Conservation (phyloP, 805 yeast species). For the Wickerhamiella domercqiae region DNA sequence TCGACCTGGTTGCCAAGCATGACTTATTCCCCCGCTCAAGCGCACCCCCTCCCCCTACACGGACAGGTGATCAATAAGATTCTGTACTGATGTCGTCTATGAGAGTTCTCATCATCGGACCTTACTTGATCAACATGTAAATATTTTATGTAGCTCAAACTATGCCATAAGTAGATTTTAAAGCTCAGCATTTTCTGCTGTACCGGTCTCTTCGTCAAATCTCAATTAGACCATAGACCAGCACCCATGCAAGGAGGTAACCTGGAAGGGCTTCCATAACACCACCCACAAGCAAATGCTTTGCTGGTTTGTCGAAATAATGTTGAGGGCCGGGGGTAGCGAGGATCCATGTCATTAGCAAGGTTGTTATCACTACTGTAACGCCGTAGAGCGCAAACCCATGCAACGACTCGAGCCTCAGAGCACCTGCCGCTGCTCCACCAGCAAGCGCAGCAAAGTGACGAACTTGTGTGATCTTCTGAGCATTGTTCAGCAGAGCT, state of each 20-base stretch:
- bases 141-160: no score
- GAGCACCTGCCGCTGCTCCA: slow-evolving; percentile 42
- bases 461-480: slow-evolving; percentile 20
- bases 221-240: slow-evolving; percentile 14
- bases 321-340: slow-evolving; percentile 2
- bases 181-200: no score
- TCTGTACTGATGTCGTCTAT: no score
- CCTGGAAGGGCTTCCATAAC: slow-evolving; percentile 13
- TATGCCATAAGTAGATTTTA: no score
- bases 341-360: slow-evolving; percentile 15
- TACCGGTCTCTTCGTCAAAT: no score
- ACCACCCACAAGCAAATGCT: slow-evolving; percentile 7
- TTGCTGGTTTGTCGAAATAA: slow-evolving; percentile 5
- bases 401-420: slow-evolving; percentile 33
- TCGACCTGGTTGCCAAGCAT: no score
- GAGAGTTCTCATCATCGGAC: no score
- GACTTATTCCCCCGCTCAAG: no score
- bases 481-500: slow-evolving; percentile 3
- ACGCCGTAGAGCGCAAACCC: slow-evolving; percentile 34
- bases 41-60: no score
- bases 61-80: no score
- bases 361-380: slow-evolving; percentile 13
- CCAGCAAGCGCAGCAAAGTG: slow-evolving; percentile 35
- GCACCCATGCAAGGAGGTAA: slow-evolving; percentile 16
- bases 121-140: no score